These are phyloP conservation scores for Protea cynaroides DNA, from an alignment of 164 flowering plant species.

Conservation along the genomic window DNA sequence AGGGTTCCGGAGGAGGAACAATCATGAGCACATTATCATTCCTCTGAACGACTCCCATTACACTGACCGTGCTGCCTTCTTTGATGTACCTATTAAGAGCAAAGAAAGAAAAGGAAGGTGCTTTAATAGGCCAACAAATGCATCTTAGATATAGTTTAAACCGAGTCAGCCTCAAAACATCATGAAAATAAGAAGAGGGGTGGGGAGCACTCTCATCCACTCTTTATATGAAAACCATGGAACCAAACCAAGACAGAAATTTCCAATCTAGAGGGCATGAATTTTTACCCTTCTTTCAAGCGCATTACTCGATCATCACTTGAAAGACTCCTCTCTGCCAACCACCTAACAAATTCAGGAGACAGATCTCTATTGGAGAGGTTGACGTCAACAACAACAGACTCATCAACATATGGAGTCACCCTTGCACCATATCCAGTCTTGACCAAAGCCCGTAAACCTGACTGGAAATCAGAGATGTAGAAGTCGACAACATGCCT, in stretches of 20 bases:
- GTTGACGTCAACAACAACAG: slow-evolving; percentile 53
- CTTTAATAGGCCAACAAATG: not conserved
- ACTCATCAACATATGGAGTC: slow-evolving; percentile 69
- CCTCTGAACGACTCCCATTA: slow-evolving; percentile 69
- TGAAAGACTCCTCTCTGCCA: slow-evolving; percentile 59
- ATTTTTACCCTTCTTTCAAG: slow-evolving; percentile 66
- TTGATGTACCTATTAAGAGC: slow-evolving; percentile 48
- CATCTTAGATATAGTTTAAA: not conserved
- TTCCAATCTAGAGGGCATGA: not conserved
- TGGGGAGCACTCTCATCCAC: too few relatives aligned
- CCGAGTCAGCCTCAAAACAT: too few relatives aligned
- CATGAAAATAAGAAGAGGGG: too few relatives aligned
- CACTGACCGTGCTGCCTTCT: slow-evolving; percentile 72
- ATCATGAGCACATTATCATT: slow-evolving; percentile 64
- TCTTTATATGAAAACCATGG: not conserved
- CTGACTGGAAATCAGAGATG: slow-evolving; percentile 92
- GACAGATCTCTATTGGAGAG: slow-evolving; percentile 51
- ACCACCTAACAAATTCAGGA: slow-evolving; percentile 64
- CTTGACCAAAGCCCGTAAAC: slow-evolving; percentile 87
- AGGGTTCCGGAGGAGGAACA: slow-evolving; percentile 58
- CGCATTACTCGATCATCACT: slow-evolving; percentile 72
- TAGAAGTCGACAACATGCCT: slow-evolving; percentile 82
- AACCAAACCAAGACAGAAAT: not conserved
- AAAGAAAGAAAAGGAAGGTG: not conserved
- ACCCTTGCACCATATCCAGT: slow-evolving; percentile 72